Conservation (phyloP, 2,329 filamentous ascomycete species). For the Paracorniculantispora psalliotae region DNA sequence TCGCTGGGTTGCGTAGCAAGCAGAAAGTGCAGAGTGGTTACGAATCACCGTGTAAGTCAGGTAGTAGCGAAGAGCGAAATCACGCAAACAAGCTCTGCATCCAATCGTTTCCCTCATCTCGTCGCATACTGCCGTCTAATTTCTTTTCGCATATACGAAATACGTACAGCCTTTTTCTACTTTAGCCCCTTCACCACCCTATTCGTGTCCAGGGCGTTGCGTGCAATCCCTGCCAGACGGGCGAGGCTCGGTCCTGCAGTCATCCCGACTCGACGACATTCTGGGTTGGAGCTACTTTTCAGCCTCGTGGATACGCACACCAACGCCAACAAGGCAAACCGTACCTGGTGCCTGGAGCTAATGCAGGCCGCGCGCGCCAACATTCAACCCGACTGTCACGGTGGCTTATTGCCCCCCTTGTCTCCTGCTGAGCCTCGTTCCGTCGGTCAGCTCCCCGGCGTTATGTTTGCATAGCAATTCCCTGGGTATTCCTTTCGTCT, state of each 20-base stretch:
- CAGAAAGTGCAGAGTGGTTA: too few species aligned
- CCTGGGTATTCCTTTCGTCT: too few species aligned
- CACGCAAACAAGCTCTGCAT: too few species aligned
- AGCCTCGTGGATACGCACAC: conserved; percentile 1
- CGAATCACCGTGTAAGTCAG: too few species aligned
- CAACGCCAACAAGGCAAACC: too few species aligned
- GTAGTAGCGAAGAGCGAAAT: too few species aligned
- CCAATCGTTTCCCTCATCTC: too few species aligned
- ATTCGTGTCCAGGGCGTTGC: too few species aligned
- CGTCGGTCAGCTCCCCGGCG: not conserved
- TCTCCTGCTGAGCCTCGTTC: not conserved
- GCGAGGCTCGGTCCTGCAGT: not conserved
- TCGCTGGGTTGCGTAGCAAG: too few species aligned
- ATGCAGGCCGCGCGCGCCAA: not conserved
- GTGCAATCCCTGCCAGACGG: too few species aligned
- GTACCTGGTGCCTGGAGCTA: conserved; percentile 8
- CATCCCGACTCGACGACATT: not conserved
- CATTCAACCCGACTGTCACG: not conserved
- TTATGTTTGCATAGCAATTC: too few species aligned
- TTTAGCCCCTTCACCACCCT: not conserved
- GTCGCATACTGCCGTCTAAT: not conserved
- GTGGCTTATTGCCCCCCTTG: not conserved
- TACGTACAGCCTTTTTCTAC: not conserved
- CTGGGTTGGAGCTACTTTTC: not conserved
- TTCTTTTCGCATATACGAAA: not conserved